A percentile compares a stretch with the other conserved stretches of the same genome.
Conservation (phyloP, 306 rosid species). For the Pachyrhizus erosus region DNA sequence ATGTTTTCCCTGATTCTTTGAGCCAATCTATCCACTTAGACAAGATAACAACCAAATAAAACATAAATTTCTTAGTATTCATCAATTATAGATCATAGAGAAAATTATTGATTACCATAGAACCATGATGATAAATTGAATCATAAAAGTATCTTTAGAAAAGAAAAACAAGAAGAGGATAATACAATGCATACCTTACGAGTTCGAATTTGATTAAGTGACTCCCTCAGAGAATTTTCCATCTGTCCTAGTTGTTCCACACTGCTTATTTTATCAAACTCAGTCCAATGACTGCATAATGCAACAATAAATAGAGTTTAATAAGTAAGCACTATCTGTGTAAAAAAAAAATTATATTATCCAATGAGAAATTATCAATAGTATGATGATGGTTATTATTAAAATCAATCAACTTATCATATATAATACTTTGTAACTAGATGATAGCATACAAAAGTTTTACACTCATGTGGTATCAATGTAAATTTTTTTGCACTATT, state of each 20-base stretch:
- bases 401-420: no score
- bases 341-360: no score
- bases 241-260: constrained; percentile 73
- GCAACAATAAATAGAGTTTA: constrained; percentile 22
- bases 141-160: neutral
- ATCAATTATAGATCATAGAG: neutral
- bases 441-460: no score
- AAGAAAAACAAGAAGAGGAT: neutral
- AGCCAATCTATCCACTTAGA: neutral
- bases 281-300: constrained; percentile 55
- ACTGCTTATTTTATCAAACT: constrained; percentile 68
- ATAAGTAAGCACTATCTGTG: neutral
- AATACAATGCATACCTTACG: constrained; percentile 62
- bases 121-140: constrained; percentile 24
- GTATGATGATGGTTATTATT: no score
- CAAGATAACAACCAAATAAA: neutral
- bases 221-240: constrained; percentile 83
- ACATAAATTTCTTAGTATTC: neutral
- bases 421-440: no score
- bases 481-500: no score
- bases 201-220: constrained; percentile 65
- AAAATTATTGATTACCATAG: neutral
- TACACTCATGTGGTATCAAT: no score
- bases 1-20: neutral
- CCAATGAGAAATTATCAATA: no score